phyloP scores from a whole-genome alignment of 768 basidiomycete genomes.

The Butyriboletus loyo region DNA sequence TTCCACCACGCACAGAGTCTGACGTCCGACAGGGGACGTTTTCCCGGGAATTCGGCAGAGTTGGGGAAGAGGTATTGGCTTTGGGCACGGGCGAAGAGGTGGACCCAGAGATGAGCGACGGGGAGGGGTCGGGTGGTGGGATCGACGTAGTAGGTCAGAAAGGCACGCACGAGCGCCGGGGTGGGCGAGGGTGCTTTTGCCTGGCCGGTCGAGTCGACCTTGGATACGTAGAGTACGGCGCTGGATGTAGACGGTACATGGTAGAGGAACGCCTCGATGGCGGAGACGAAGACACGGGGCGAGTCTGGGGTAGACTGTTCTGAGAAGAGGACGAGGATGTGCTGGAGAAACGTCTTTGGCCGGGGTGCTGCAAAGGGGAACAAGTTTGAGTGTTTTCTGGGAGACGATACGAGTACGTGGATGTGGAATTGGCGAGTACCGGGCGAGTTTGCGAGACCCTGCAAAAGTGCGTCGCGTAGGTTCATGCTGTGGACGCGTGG shows the following conservation, averaged over 20 bases:
- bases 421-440: conserved; percentile 72
- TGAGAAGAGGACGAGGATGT: conserved; percentile 73
- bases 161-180: conserved; percentile 57
- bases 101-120: conserved; percentile 66
- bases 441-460: conserved; percentile 52
- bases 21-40: conserved; percentile 73
- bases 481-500: conserved; percentile 33
- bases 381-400: conserved; percentile 62
- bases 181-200: conserved; percentile 64
- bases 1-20: conserved; percentile 94
- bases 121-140: conserved; percentile 59
- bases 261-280: conserved; percentile 78
- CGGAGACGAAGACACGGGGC: conserved; percentile 65
- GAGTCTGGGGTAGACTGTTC: conserved; percentile 51
- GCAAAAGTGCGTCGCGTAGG: conserved; percentile 63
- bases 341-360: conserved; percentile 67
- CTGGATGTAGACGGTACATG: conserved; percentile 64
- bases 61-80: conserved; percentile 93
- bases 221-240: conserved; percentile 85
- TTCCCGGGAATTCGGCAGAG: conserved; percentile 64
- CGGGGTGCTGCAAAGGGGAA: conserved; percentile 74
- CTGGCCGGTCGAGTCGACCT: conserved; percentile 92
- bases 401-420: conserved; percentile 68
- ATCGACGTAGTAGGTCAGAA: conserved; percentile 63
- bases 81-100: conserved; percentile 89